Conservation (phyloP, 352 stramenopile genomes). For the Pythium angustatum region DNA sequence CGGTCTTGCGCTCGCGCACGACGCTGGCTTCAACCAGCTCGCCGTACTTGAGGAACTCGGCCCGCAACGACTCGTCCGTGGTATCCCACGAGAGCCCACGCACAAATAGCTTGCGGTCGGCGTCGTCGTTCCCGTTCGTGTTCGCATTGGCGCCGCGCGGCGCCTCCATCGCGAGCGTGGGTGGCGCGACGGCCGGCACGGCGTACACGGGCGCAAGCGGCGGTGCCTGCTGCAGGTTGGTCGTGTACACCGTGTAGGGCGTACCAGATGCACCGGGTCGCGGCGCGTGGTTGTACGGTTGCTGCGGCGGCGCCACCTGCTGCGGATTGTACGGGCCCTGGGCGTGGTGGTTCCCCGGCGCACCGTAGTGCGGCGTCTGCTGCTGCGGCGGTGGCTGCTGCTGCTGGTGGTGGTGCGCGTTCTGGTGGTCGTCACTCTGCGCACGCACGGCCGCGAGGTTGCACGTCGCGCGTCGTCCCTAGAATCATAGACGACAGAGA, state of each 20-base stretch:
- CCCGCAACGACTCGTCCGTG: slow-evolving; percentile 45
- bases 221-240: slow-evolving; percentile 11
- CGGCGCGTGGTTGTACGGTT: slow-evolving; percentile 18
- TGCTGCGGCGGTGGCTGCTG: slow-evolving; percentile 24
- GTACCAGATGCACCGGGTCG: slow-evolving; percentile 1
- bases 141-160: slow-evolving; percentile 18
- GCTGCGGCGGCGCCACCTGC: slow-evolving; percentile 1
- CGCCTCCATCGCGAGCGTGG: slow-evolving; percentile 18
- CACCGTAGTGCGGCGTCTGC: slow-evolving; percentile 12
- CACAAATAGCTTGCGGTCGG: slow-evolving; percentile 68
- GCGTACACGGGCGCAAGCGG: slow-evolving; percentile 33
- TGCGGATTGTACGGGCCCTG: too few species aligned
- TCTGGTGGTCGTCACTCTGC: slow-evolving; percentile 38
- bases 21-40: slow-evolving; percentile 55
- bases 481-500: neutral
- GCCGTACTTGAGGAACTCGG: slow-evolving; percentile 67
- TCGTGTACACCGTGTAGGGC: slow-evolving; percentile 34
- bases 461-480: slow-evolving; percentile 48
- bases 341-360: slow-evolving; percentile 2
- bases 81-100: slow-evolving; percentile 58
- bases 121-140: slow-evolving; percentile 47
- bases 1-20: slow-evolving; percentile 50
- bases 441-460: slow-evolving; percentile 55
- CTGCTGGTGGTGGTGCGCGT: slow-evolving; percentile 1
- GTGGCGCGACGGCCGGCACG: slow-evolving; percentile 27